Percentiles rank a stretch among this genome's conserved stretches.
Evolutionary conservation across 2,329 filamentous ascomycete genomes (phyloP).

Genomic region (Epichloe sibirici): DNA sequence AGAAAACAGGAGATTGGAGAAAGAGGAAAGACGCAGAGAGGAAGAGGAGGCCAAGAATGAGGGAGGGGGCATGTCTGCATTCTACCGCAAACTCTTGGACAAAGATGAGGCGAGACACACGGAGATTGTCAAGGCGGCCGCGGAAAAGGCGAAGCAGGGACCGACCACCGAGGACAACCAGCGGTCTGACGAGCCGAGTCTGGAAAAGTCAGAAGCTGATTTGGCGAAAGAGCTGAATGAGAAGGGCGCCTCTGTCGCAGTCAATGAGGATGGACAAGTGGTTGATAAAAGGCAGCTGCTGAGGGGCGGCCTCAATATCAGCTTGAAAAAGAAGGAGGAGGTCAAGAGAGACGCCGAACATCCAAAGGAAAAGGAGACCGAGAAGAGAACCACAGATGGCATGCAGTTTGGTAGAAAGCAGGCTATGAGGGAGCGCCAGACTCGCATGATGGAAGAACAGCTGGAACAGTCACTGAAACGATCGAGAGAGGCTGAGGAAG

Average conservation of each 20-base stretch:
- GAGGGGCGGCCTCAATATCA: constrained; percentile 62
- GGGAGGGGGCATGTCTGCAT: constrained; percentile 59
- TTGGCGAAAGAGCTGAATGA: constrained; percentile 56
- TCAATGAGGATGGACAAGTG: constrained; percentile 76
- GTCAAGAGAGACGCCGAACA: constrained; percentile 13
- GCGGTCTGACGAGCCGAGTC: constrained; percentile 27
- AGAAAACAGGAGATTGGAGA: constrained; percentile 57
- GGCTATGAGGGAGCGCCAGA: constrained; percentile 63
- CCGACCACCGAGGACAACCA: constrained; percentile 11
- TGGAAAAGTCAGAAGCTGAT: constrained; percentile 48
- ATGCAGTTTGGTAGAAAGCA: constrained; percentile 40
- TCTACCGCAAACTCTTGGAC: constrained; percentile 64
- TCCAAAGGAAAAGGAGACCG: constrained; percentile 17
- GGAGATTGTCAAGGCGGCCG: constrained; percentile 56
- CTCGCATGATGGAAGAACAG: constrained; percentile 67
- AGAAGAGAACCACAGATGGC: constrained; percentile 27
- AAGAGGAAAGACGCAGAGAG: constrained; percentile 55
- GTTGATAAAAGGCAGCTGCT: constrained; percentile 76
- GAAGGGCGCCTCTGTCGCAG: constrained; percentile 45
- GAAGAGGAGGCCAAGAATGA: constrained; percentile 54
- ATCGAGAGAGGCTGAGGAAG: constrained; percentile 54
- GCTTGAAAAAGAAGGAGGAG: constrained; percentile 45
- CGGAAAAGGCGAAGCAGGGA: constrained; percentile 36
- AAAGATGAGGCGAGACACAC: constrained; percentile 58
- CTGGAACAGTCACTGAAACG: constrained; percentile 62